Conservation (phyloP, 1,139 yeast genomes). For the Kluyveromyces sp. region DNA sequence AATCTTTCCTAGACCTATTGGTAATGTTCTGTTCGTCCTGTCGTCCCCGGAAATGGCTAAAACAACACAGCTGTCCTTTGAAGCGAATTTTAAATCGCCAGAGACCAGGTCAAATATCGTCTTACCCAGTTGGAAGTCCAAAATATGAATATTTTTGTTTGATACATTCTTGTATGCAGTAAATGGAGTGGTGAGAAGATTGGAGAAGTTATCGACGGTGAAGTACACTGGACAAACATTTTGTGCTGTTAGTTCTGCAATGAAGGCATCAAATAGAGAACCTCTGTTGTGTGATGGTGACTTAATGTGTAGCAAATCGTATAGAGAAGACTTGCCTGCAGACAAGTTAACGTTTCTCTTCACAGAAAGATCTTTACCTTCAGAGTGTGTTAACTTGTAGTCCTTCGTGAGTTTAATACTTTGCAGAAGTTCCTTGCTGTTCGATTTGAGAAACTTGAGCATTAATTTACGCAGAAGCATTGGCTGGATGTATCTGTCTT, state of each 20-base stretch:
- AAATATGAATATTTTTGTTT: slow-evolving; percentile 52
- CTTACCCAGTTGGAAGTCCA: slow-evolving; percentile 61
- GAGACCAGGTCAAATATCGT: slow-evolving; percentile 49
- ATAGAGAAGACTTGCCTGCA: slow-evolving; percentile 40
- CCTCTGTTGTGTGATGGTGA: slow-evolving; percentile 35
- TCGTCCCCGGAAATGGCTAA: slow-evolving; percentile 53
- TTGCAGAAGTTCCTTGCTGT: slow-evolving; percentile 42
- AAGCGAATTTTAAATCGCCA: slow-evolving; percentile 43
- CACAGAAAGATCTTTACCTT: slow-evolving; percentile 23
- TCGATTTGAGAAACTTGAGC: slow-evolving; percentile 50
- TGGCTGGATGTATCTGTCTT: slow-evolving; percentile 63
- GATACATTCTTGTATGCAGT: slow-evolving; percentile 58
- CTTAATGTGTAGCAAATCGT: slow-evolving; percentile 36
- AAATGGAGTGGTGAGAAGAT: slow-evolving; percentile 47
- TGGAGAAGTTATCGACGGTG: slow-evolving; percentile 71
- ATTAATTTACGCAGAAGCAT: slow-evolving; percentile 64
- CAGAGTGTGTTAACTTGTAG: slow-evolving; percentile 31
- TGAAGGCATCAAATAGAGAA: slow-evolving; percentile 44
- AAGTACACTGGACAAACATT: slow-evolving; percentile 50
- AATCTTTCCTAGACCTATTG: slow-evolving; percentile 51
- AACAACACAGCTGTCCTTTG: slow-evolving; percentile 55
- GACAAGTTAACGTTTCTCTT: slow-evolving; percentile 31
- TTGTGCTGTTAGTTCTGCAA: slow-evolving; percentile 46
- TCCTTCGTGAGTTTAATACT: slow-evolving; percentile 46
- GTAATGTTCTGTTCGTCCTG: slow-evolving; percentile 45